Evolutionary conservation across 2,329 filamentous ascomycete species (phyloP), one percentile per base, ranked within the genome.

Genomic region (Paradendryphiella salina): DNA sequence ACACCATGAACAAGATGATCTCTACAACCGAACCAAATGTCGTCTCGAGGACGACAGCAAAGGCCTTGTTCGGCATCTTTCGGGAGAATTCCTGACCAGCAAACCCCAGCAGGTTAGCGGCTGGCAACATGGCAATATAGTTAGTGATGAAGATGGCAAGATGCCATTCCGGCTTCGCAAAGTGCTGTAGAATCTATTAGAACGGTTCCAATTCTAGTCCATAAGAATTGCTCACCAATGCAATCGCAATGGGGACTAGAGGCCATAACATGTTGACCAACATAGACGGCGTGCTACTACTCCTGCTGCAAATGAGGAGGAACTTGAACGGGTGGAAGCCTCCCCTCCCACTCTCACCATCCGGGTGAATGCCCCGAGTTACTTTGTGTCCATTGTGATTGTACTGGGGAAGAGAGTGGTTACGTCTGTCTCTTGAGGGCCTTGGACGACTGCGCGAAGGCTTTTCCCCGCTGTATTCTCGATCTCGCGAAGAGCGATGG

Each of bases 1-100:
- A 75, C 2, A 92, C 82, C 77, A 93, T 87, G 73, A 95, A 94
- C 23, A 95, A 76, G 38, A 95, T 82, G 49, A 95, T 86, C 68
- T 96, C 90, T 44, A 94, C 89, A 8, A 91, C 75, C 0, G 88
- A 89, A 2, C 87, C 88, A 43, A 91, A 72, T 0, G 78, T 78
- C 1, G 79, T 82, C 61, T 83, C 81, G 8, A 82, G 55, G 35
- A 89, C 70, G 9, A 88, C 80, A 20, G 85, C 86, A 40, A 85
- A 73, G 7, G 90, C 87, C 64, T 89, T 89, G 32, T 66, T 63
- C 26, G 87, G 88, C 49, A 93, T 73, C 73, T 93, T 93, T 53
- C 85, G 81, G 1, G 87, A 83, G 52, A 90, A 74, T 67, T 89
- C 85, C 57, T 87, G 83, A 11, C 87, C 86, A 5, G 86, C 85